These are phyloP conservation scores for Glycine latifolia DNA, from an alignment of 306 rosid genomes.

Conservation along the genomic window DNA sequence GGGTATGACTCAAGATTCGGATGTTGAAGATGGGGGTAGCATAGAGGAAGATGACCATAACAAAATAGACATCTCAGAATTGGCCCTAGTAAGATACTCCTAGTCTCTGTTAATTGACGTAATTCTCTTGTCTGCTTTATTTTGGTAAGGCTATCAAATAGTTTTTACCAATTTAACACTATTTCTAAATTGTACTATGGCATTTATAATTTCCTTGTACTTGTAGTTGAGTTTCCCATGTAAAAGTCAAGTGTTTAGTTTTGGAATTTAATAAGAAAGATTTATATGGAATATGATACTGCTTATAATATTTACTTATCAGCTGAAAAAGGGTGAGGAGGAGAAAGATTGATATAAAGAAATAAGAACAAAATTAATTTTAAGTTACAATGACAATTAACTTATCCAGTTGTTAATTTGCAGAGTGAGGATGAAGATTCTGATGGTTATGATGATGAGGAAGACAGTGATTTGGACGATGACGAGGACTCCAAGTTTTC, in stretches of 20 bases:
- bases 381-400: conserved; percentile 15
- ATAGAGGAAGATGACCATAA: conserved; percentile 53
- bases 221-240: conserved; percentile 38
- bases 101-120: background rate
- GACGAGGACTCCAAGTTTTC: conserved; percentile 47
- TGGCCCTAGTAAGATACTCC: conserved; percentile 57
- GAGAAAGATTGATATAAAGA: conserved; percentile 31
- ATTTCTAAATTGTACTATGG: background rate
- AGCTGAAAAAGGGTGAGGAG: conserved; percentile 24
- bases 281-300: conserved; percentile 30
- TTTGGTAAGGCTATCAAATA: conserved; percentile 23
- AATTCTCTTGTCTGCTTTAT: conserved; percentile 28
- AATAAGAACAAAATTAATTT: background rate
- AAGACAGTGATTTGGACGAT: conserved; percentile 49
- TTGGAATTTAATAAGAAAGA: conserved; percentile 22
- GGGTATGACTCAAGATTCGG: conserved; percentile 67
- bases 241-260: conserved; percentile 17
- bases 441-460: conserved; percentile 50
- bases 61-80: conserved; percentile 56
- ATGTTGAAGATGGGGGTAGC: conserved; percentile 54
- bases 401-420: conserved; percentile 39
- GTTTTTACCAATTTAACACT: conserved; percentile 28
- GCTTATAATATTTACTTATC: conserved; percentile 13
- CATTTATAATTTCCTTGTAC: background rate
- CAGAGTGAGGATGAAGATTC: conserved; percentile 72